phyloP scores from a whole-genome alignment of 2,329 filamentous ascomycete species.

The Calonectria leucothoes region DNA sequence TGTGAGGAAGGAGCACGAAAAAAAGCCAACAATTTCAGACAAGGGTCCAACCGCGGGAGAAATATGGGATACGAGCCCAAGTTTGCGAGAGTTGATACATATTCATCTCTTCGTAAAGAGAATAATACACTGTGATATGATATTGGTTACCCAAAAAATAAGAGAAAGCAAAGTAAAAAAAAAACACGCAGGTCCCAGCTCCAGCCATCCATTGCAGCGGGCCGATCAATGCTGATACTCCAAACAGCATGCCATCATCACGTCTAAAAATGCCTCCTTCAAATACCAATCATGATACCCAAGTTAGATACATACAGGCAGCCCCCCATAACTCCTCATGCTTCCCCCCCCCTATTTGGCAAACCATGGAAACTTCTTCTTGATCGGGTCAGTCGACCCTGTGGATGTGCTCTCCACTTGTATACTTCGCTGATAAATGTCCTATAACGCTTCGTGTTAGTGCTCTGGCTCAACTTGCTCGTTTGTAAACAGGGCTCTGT shows the following conservation, averaged over 20 bases:
- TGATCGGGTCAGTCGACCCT: conserved; percentile 59
- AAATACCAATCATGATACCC: conserved; percentile 21
- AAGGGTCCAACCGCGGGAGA: background rate
- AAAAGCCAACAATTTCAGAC: background rate
- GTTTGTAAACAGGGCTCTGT: background rate
- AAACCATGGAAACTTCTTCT: conserved; percentile 77
- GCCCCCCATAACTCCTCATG: conserved; percentile 41
- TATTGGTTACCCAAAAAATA: conserved; percentile 19
- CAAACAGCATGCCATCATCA: conserved; percentile 24
- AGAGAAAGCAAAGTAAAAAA: background rate
- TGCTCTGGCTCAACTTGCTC: background rate
- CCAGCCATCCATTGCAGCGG: conserved; percentile 19
- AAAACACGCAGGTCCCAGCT: conserved; percentile 21
- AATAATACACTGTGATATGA: conserved; percentile 10
- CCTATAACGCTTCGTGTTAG: conserved; percentile 55
- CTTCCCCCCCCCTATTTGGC: conserved; percentile 54
- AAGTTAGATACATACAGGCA: conserved; percentile 24
- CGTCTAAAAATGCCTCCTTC: conserved; percentile 36
- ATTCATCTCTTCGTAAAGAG: background rate
- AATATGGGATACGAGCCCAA: background rate
- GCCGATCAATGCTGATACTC: conserved; percentile 24
- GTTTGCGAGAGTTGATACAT: background rate
- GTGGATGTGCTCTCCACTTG: conserved; percentile 66
- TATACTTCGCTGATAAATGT: conserved; percentile 73
- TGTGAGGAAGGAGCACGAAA: conserved; percentile 11